Base-by-base conservation (phyloP, 176 grass and related monocot species). In the Pontederia paniculata region DNA sequence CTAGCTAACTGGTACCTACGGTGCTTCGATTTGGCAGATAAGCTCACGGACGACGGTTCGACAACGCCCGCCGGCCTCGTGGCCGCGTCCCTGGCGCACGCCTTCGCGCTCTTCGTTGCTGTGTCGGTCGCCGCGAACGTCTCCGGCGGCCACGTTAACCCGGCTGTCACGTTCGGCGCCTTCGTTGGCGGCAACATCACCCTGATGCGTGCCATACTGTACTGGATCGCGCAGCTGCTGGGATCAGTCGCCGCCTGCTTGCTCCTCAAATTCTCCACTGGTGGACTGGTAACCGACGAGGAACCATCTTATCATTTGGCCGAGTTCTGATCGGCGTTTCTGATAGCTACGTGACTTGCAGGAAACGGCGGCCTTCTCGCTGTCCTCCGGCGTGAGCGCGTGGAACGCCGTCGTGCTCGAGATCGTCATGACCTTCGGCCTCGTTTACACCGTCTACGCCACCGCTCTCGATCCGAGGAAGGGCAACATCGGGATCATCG, bases 101-200 rank as follows among this genome's bases (percentile, higher is more conserved):
- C 68, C 4, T 62, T 94, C 44, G 80, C 71, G 1, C 77, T 94
- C 1, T 79, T 88, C 73, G 84, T 88, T 3, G 88, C 80, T 2
- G 88, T 94, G 1, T 48, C 84, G 0, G 80, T 84, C 17, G 79
- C 74, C 12, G 80, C 74, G 59, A 88, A 94, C 77, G 84, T 88
- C 70, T 94, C 89, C 1, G 80, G 89, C 17, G 84, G 89, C 0
- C 89, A 94, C 66, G 89, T 94, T 25, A 94, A 94, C 71, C 89
- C 89, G 13, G 89, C 89, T 0, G 89, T 94, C 3, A 94, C 89
- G 3, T 94, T 94, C 46, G 89, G 80, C 54, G 89, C 84, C 9
- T 79, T 88, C 48, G 53, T 94, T 9, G 89, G 89, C 60, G 84
- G 84, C 52, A 88, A 94, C 77, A 84, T 88, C 55, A 84, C 63